A percentile compares a stretch with the other conserved stretches of the same genome.
Evolutionary conservation across 2,329 filamentous ascomycete species (phyloP).

Genomic region (Alternaria arborescens): DNA sequence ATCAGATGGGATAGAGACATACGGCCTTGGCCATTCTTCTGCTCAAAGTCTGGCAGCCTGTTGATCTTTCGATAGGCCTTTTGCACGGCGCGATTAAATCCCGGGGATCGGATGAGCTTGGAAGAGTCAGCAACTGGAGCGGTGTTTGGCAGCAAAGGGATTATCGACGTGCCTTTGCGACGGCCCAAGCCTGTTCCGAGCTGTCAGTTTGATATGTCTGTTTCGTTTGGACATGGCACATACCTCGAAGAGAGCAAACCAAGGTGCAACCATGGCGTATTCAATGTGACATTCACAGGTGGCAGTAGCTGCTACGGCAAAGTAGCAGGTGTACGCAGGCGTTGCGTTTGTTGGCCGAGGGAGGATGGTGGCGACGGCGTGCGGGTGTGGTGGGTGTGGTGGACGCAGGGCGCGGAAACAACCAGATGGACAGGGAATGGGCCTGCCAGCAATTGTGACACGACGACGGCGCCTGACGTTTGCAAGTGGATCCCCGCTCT

Average conservation of each 20-base stretch:
- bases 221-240: slow-evolving; percentile 14
- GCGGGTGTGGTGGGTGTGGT: background rate
- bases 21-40: slow-evolving; percentile 55
- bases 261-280: slow-evolving; percentile 37
- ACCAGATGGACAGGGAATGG: slow-evolving; percentile 10
- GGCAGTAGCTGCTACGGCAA: slow-evolving; percentile 5
- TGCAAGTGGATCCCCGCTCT: background rate
- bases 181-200: slow-evolving; percentile 49
- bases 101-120: slow-evolving; percentile 62
- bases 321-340: slow-evolving; percentile 3
- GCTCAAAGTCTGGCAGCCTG: slow-evolving; percentile 54
- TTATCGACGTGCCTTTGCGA: slow-evolving; percentile 41
- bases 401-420: background rate
- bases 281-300: background rate
- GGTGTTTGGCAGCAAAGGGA: background rate
- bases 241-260: slow-evolving; percentile 47
- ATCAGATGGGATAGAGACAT: slow-evolving; percentile 43
- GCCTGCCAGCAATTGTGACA: slow-evolving; percentile 5
- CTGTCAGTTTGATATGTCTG: slow-evolving; percentile 27
- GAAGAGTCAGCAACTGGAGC: background rate
- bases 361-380: slow-evolving; percentile 4
- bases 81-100: slow-evolving; percentile 64
- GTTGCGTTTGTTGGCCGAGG: slow-evolving; percentile 11
- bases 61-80: slow-evolving; percentile 59
- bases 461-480: slow-evolving; percentile 20